These are phyloP conservation scores for Penicillium goetzii DNA, from an alignment of 495 filamentous ascomycete genomes.

Conservation along the genomic window DNA sequence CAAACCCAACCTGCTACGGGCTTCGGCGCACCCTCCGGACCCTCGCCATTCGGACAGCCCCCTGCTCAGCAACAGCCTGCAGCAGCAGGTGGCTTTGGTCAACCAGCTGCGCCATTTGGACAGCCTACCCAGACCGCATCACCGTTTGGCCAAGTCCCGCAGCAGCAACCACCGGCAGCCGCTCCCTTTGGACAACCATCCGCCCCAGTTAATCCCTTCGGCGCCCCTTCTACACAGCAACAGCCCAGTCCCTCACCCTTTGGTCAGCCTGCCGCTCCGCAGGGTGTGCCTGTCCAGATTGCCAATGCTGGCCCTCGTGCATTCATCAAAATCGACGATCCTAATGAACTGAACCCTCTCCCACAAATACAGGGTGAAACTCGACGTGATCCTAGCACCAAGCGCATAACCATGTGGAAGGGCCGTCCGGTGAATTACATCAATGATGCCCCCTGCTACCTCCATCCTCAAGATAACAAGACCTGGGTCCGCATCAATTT, in stretches of 20 bases:
- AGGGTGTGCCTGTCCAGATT: constrained; percentile 23
- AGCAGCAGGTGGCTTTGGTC: constrained; percentile 26
- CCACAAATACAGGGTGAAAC: constrained; percentile 46
- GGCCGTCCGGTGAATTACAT: constrained; percentile 58
- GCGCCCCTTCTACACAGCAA: constrained; percentile 30
- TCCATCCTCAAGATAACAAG: constrained; percentile 50
- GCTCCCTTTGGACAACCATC: constrained; percentile 46
- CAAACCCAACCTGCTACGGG: constrained; percentile 31
- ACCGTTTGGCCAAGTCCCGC: constrained; percentile 22
- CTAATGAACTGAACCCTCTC: constrained; percentile 40
- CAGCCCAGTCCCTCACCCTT: constrained; percentile 26
- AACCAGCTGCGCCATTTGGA: constrained; percentile 34
- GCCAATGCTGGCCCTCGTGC: constrained; percentile 37
- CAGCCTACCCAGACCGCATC: constrained; percentile 26
- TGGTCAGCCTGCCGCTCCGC: constrained; percentile 32
- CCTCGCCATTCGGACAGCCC: constrained; percentile 41
- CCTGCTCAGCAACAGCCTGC: constrained; percentile 34
- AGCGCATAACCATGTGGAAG: constrained; percentile 54
- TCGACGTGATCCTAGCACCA: constrained; percentile 39
- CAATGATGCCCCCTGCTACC: constrained; percentile 54
- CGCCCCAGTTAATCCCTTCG: constrained; percentile 19
- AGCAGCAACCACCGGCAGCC: constrained; percentile 16
- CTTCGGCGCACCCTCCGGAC: constrained; percentile 36
- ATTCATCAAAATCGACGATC: constrained; percentile 35
- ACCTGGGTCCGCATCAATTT: constrained; percentile 65